A percentile compares a stretch with the other conserved stretches of the same genome.
These are phyloP conservation scores for slime mould (Dictyostelium discoideum) DNA, from an alignment of 78 protist species.

Conservation along the genomic window dicty_2.7 NC_007089.4:3012001-3012500, in stretches of 20 bases:
- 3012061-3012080: background rate
- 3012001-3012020: conserved; percentile 57
- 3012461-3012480: too few species aligned
- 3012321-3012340: too few species aligned
- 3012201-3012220: too few species aligned
- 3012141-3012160: background rate
- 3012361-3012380: too few species aligned
- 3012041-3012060: conserved; percentile 70
- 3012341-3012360: too few species aligned
- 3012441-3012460: background rate
- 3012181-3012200: background rate
- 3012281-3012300: too few species aligned
- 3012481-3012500: background rate
- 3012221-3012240: too few species aligned
- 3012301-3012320: too few species aligned
- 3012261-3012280: too few species aligned
- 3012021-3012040: conserved; percentile 45
- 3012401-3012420: too few species aligned
- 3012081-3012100: background rate
- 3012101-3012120: background rate
- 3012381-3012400: too few species aligned
- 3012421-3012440: too few species aligned
- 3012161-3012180: conserved; percentile 6
- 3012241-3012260: background rate
- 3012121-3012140: background rate